These are phyloP conservation scores for Alternaria burnsii DNA, from an alignment of 2,329 filamentous ascomycete species.

Conservation along the genomic window DNA sequence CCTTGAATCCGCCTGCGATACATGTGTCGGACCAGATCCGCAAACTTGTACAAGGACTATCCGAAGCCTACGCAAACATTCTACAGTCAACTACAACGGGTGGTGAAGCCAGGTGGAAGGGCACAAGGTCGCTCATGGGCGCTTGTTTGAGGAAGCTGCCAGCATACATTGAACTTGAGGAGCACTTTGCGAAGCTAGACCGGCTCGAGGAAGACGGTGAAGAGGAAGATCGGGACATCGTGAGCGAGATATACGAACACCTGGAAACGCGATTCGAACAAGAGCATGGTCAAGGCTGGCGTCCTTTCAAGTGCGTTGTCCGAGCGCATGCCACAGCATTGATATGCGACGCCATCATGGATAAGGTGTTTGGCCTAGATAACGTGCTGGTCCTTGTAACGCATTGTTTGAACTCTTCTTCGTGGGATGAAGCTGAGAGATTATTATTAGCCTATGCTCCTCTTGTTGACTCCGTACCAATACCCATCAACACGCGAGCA, in stretches of 20 bases:
- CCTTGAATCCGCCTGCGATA: slow-evolving; percentile 31
- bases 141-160: slow-evolving; percentile 54
- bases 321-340: slow-evolving; percentile 53
- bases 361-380: slow-evolving; percentile 40
- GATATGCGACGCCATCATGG: slow-evolving; percentile 48
- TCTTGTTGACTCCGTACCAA: slow-evolving; percentile 31
- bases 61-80: slow-evolving; percentile 47
- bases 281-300: slow-evolving; percentile 47
- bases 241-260: slow-evolving; percentile 51
- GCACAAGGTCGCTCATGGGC: slow-evolving; percentile 49
- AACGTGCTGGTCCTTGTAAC: slow-evolving; percentile 36
- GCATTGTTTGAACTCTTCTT: slow-evolving; percentile 41
- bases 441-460: slow-evolving; percentile 41
- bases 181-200: slow-evolving; percentile 47
- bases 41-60: slow-evolving; percentile 43
- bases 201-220: slow-evolving; percentile 37
- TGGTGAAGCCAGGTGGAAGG: slow-evolving; percentile 36
- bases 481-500: slow-evolving; percentile 36
- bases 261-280: slow-evolving; percentile 50
- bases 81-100: slow-evolving; percentile 39
- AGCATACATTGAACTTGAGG: slow-evolving; percentile 52
- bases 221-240: slow-evolving; percentile 47
- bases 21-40: slow-evolving; percentile 35
- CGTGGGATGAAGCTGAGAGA: slow-evolving; percentile 48
- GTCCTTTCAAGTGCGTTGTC: slow-evolving; percentile 51